A percentile compares a stretch with the other conserved stretches of the same genome.
Conservation (phyloP, 2,329 filamentous ascomycete genomes). For the Triangularia verruculosa region DNA sequence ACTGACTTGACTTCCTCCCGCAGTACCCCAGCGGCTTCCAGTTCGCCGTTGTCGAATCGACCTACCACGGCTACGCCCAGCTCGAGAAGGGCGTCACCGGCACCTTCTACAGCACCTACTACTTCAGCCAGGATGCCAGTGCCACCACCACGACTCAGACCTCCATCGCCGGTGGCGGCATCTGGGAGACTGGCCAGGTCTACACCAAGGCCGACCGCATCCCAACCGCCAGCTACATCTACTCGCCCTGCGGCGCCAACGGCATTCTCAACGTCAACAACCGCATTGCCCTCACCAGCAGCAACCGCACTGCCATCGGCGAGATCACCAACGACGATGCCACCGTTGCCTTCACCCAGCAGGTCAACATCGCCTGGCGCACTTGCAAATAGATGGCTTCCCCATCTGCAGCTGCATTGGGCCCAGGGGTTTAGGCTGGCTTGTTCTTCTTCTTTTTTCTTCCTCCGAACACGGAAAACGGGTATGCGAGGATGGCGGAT, state of each 20-base stretch:
- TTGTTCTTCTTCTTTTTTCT: constrained; percentile 14
- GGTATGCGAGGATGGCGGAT: constrained; percentile 17
- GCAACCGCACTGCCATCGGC: constrained; percentile 37
- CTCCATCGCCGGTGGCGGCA: constrained; percentile 41
- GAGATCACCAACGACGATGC: constrained; percentile 45
- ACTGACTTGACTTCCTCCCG: background rate
- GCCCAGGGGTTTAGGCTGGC: constrained; percentile 16
- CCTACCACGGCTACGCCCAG: constrained; percentile 49
- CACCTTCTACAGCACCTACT: constrained; percentile 46
- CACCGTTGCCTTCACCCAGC: constrained; percentile 44
- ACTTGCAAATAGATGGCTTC: constrained; percentile 26
- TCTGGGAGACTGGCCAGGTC: constrained; percentile 43
- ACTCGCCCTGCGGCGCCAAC: constrained; percentile 43
- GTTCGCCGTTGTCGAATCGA: constrained; percentile 45
- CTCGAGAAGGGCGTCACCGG: constrained; percentile 44
- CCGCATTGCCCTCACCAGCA: constrained; percentile 41
- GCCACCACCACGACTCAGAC: constrained; percentile 45
- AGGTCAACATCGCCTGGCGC: constrained; percentile 42
- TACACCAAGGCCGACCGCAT: constrained; percentile 47
- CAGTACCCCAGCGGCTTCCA: constrained; percentile 46
- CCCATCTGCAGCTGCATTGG: constrained; percentile 14
- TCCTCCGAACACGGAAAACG: constrained; percentile 14
- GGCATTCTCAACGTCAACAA: constrained; percentile 49
- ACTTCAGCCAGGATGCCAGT: constrained; percentile 44
- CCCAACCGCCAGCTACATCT: constrained; percentile 44